Base-by-base conservation (phyloP, 495 filamentous ascomycete genomes). In the Ramalina intermedia region DNA sequence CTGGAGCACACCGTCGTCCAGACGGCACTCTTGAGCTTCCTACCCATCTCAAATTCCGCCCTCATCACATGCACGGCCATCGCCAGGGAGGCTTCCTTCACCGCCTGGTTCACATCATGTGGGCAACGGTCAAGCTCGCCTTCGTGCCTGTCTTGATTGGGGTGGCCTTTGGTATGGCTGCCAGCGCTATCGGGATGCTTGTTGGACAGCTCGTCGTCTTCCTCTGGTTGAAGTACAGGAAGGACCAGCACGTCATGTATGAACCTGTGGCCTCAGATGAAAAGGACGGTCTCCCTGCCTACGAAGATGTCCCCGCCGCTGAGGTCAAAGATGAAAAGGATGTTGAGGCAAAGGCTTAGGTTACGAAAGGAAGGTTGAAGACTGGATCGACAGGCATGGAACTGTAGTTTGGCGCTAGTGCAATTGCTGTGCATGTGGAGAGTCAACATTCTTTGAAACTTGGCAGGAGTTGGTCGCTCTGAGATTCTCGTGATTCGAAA, bases 111-210 rank as follows among this genome's bases (percentile, higher is more conserved):
- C 45, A 27, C 26, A 37, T 55, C 1, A 16, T 55, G 20, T 33
- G 23, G 3, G 39, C 40, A 18, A 48, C 40, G 7, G 56, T 66
- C n/a, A 70, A 61, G 42, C 63, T 69, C 23, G 60, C 71, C 37
- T 68, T 76, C n/a, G 66, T 69, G 49, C 73, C 74, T 50, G 63
- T 74, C 41, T 45, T 76, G 26, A 57, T 74, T 17, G 72, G 72
- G 38, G 64, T 74, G 37, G 51, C 70, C 24, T 71, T 71, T 40
- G 72, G 72, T 38, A 55, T 76, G 48, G 62, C 65, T 5, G 71
- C 72, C 37, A 69, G 69, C 47, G 69, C 68, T n/a, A 56, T 76
- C 29, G 72, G 72, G 42, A 76, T 74, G 71, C 54, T 74, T 35
- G 63, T 74, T 16, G 72, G 72, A 37, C 70, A 76, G 59, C 48